A percentile compares a stretch with the other conserved stretches of the same genome.
phyloP scores from a whole-genome alignment of 768 basidiomycete genomes.

The Neoboletus magnificus region DNA sequence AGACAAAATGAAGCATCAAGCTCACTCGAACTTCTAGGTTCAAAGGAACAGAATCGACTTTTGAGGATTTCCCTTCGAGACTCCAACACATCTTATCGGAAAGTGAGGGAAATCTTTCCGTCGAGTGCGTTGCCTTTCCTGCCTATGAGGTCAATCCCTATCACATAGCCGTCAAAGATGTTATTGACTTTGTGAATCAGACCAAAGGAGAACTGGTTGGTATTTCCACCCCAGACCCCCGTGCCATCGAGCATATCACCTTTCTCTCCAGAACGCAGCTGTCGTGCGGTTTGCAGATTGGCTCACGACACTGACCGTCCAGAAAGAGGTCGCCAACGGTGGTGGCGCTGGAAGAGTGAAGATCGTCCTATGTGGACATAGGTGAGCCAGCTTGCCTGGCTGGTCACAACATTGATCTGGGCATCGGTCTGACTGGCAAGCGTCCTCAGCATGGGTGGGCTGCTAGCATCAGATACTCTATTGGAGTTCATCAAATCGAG shows the following conservation, averaged over 20 bases:
- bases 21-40: constrained; percentile 35
- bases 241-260: not conserved
- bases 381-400: constrained; percentile 40
- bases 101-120: constrained; percentile 50
- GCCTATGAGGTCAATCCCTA: constrained; percentile 67
- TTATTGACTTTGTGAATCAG: constrained; percentile 37
- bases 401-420: not conserved
- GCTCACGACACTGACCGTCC: constrained; percentile 86
- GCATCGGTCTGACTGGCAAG: not conserved
- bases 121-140: constrained; percentile 83
- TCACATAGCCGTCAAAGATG: not conserved
- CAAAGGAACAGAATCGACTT: constrained; percentile 67
- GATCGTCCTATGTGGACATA: constrained; percentile 88
- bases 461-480: constrained; percentile 82
- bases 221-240: constrained; percentile 8
- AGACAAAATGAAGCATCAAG: not conserved
- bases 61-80: constrained; percentile 73
- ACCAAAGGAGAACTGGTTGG: constrained; percentile 88
- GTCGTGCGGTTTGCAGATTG: constrained; percentile 87
- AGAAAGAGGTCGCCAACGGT: constrained; percentile 74
- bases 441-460: constrained; percentile 81
- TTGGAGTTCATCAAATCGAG: constrained; percentile 66
- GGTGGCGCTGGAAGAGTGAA: constrained; percentile 71
- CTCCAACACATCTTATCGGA: constrained; percentile 74
- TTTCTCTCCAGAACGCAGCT: constrained; percentile 58